A percentile compares a stretch with the other conserved stretches of the same genome.
Conservation (phyloP, 1,139 yeast genomes). For the Scheffersomyces titani region DNA sequence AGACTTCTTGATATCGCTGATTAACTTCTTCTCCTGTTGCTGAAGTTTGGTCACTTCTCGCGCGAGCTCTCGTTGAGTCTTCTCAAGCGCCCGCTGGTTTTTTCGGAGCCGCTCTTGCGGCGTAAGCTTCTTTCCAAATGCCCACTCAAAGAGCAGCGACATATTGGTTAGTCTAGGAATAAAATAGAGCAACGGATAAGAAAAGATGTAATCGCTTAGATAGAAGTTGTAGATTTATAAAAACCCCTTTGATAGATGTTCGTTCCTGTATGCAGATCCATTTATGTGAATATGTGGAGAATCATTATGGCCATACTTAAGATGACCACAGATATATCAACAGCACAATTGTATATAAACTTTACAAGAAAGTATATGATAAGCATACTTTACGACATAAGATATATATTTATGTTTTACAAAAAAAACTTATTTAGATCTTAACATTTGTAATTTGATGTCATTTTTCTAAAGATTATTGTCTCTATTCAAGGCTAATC, state of each 20-base stretch:
- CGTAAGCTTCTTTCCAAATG: conserved; percentile 88
- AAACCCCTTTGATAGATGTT: background rate
- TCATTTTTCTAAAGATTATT: conserved; percentile 7
- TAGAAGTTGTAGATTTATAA: background rate
- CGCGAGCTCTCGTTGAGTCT: conserved; percentile 89
- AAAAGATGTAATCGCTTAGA: background rate
- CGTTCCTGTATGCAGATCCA: background rate
- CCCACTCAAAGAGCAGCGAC: conserved; percentile 75
- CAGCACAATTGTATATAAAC: background rate
- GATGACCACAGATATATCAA: background rate
- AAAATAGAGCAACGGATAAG: background rate
- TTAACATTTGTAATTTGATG: too few species aligned
- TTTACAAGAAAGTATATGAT: background rate
- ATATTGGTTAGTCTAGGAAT: conserved; percentile 1
- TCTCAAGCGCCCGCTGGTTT: conserved; percentile 92
- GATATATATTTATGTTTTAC: too few species aligned
- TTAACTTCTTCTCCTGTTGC: conserved; percentile 85
- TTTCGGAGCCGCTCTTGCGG: conserved; percentile 94
- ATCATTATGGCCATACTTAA: background rate
- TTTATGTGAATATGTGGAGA: background rate
- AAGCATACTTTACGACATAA: too few species aligned
- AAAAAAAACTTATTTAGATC: too few species aligned
- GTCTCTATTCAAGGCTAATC: conserved; percentile 6
- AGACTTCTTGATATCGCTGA: conserved; percentile 82
- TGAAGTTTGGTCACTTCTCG: conserved; percentile 86